Conservation (phyloP, 352 stramenopile species). For the Globisporangium alternatum region DNA sequence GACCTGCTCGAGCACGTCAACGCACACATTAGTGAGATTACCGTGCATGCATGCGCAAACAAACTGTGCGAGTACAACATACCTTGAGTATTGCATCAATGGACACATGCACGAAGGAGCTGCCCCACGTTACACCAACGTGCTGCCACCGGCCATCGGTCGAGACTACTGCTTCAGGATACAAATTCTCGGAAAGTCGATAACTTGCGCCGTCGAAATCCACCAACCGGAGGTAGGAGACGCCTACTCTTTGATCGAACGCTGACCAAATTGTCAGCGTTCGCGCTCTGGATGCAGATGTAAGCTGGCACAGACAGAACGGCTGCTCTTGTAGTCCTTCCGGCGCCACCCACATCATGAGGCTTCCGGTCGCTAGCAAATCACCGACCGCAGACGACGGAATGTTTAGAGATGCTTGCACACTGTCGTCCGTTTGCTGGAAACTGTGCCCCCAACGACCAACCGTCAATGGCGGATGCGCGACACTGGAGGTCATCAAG, state of each 20-base stretch:
- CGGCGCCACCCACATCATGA: slow-evolving; percentile 19
- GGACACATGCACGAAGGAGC: not conserved
- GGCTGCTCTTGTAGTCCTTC: not conserved
- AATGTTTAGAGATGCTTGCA: slow-evolving; percentile 17
- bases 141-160: slow-evolving; percentile 14
- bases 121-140: slow-evolving; percentile 9
- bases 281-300: not conserved
- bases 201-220: not conserved
- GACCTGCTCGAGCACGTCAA: slow-evolving; percentile 1
- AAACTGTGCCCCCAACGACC: slow-evolving; percentile 31
- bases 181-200: not conserved
- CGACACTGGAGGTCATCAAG: slow-evolving; percentile 28
- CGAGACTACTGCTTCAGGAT: not conserved
- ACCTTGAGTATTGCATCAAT: slow-evolving; percentile 9
- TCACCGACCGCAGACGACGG: not conserved
- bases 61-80: not conserved
- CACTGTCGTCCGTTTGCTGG: slow-evolving; percentile 7
- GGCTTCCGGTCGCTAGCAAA: slow-evolving; percentile 1
- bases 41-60: not conserved
- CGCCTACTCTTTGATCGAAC: slow-evolving; percentile 2
- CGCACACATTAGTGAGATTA: not conserved
- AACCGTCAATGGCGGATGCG: slow-evolving; percentile 12
- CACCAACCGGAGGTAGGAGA: slow-evolving; percentile 7
- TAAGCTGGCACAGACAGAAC: slow-evolving; percentile 21
- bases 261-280: slow-evolving; percentile 16